Evolutionary conservation across 148 eudicot genomes (phyloP), one percentile per base, ranked within the genome.

Genomic region (Chenopodium berlandieri): DNA sequence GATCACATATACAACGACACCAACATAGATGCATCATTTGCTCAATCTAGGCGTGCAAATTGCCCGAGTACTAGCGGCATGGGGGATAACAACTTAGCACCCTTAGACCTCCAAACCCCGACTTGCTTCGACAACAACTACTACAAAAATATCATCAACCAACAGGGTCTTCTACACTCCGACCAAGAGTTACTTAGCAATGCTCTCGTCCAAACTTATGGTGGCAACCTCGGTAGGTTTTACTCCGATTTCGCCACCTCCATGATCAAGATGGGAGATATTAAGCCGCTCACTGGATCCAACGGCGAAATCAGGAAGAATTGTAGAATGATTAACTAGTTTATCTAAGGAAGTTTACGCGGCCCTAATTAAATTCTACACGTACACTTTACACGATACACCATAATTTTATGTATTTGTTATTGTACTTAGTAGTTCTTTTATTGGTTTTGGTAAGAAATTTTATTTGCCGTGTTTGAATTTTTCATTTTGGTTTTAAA

Each of bases 221-320:
- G 86, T 70, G 50, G 23, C 0, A 86, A 58, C 27, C 79, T 71
- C 3, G 56, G 75, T 50, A 76, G 52, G 20, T 91, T 91, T 44
- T 20, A 17, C 30, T 80, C 86, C 9, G 92, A 91, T 75, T 91
- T 91, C 52, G 89, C 62, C 8, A 73, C 85, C 0, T 89, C 89
- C 12, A 88, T 91, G 92, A 82, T 88, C 47, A 91, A 87, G 34
- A 88, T 91, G 92, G 91, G 89, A 0, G 87, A 89, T 66, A 88
- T 91, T 71, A 85, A 83, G 34, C 94, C 94, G 0, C 90, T 91
- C 31, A 91, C 91, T 0, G 94, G 94, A 16, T 76, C 88, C 5
- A 85, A 68, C 7, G 92, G 94, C 40, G 91, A 91, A 85, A 83
- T 91, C 11, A 84, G 92, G 80, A 88, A 83, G 84, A 91, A 89